Evolutionary conservation across 2,329 filamentous ascomycete species (phyloP).

Genomic region (Cladosporium sphaerospermum): DNA sequence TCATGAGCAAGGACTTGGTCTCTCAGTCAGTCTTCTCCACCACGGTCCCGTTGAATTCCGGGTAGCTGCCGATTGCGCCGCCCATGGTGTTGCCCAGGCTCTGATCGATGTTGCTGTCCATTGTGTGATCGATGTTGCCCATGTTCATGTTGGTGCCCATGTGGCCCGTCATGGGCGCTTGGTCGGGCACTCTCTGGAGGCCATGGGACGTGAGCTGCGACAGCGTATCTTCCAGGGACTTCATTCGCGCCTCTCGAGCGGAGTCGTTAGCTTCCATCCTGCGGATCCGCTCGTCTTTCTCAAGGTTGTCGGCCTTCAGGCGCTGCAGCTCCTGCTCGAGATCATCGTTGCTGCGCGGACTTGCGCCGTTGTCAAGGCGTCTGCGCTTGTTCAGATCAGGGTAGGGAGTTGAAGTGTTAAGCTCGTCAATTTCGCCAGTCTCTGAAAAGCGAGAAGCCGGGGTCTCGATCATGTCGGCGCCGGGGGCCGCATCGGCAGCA

Average conservation of each 20-base stretch:
- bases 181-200: conserved; percentile 5
- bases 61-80: not conserved
- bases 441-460: conserved; percentile 5
- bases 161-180: conserved; percentile 1
- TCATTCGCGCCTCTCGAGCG: conserved; percentile 3
- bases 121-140: not conserved
- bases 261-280: conserved; percentile 18
- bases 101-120: not conserved
- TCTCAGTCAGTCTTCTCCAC: not conserved
- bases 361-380: conserved; percentile 9
- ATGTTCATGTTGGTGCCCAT: not conserved
- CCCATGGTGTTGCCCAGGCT: not conserved
- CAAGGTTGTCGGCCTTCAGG: conserved; percentile 35
- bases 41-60: conserved; percentile 4
- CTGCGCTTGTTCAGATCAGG: conserved; percentile 12
- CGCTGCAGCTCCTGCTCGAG: conserved; percentile 36
- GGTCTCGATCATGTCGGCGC: conserved; percentile 6
- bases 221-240: conserved; percentile 7
- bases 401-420: conserved; percentile 6
- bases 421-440: conserved; percentile 2
- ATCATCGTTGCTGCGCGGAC: conserved; percentile 16
- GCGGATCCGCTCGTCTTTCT: conserved; percentile 33
- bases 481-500: conserved; percentile 8
- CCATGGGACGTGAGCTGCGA: not conserved
- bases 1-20: too few species aligned